Base-by-base conservation (phyloP, 768 basidiomycete species). In the Tricholoma terreum region DNA sequence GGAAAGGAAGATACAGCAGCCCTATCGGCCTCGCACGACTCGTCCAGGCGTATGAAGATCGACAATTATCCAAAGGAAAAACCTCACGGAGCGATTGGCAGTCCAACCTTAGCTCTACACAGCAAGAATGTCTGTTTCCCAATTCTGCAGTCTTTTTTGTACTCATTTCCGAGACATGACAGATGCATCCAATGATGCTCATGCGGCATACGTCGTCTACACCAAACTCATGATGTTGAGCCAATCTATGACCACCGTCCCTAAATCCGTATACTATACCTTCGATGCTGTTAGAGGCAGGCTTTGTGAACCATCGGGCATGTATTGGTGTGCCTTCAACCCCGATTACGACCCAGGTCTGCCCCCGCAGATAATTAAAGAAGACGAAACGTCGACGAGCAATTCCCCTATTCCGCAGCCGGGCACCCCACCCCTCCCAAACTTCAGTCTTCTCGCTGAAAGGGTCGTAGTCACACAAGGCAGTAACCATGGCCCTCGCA, bases 171-270 rank as follows among this genome's bases (percentile, higher is more conserved):
- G 53, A 57, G 46, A 10, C 22, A 60, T 34, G 17, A 22, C 60
- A 87, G 89, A 91, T 70, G 90, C 87, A 3, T 81, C 78, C 31
- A 86, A 88, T 65, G 90, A 92, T 62, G 84, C 85, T 1, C 83
- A 86, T 64, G 80, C 87, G 3, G 87, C 84, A 11, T 82, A 82
- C 60, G 60, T 70, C 1, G 60, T 91, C 21, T 85, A 84, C 67
- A 68, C 63, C 30, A 75, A 68, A 31, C 73, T 92, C 8, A 55
- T 67, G 5, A 58, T 56, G 7, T 80, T 89, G 77, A 69, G 77
- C 15, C 58, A 65, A 27, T 51, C 63, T 6, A 68, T 77, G 59
- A 50, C 65, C 38, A 69, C 68, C 10, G 71, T 75, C 56, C 73
- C 76, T 1, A 68, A 77, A 46, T 33, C 67, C 21, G 64, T 64